Conservation (phyloP, 768 basidiomycete species). For the Phaeolepiota aurea region DNA sequence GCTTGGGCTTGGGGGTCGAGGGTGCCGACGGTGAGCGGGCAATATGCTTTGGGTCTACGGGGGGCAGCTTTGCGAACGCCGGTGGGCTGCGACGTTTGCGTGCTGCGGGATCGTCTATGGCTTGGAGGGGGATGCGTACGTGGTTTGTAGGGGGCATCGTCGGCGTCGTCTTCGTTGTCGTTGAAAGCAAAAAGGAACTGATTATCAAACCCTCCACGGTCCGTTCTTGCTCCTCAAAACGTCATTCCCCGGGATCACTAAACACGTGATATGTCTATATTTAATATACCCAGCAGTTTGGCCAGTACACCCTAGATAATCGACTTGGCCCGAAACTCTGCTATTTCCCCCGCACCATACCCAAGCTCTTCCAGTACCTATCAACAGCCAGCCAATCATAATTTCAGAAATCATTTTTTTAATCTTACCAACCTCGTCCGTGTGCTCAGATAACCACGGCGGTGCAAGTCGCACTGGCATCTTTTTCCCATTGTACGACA, state of each 20-base stretch:
- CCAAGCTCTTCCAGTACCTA: slow-evolving; percentile 35
- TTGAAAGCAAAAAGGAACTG: slow-evolving; percentile 3
- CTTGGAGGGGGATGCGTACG: slow-evolving; percentile 7
- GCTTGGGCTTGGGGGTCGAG: slow-evolving; percentile 6
- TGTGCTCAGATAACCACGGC: slow-evolving; percentile 85
- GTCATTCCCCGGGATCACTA: too few relatives aligned
- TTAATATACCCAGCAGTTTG: slow-evolving; percentile 2
- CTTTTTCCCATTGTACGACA: slow-evolving; percentile 71
- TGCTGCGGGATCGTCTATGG: slow-evolving; percentile 10
- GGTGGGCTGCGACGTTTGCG: slow-evolving; percentile 8
- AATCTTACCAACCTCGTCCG: slow-evolving; percentile 46
- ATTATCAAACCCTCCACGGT: slow-evolving; percentile 16
- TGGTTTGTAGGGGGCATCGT: slow-evolving; percentile 14
- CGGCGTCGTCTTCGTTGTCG: not conserved
- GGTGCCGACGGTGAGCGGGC: slow-evolving; percentile 2
- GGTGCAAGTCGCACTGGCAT: slow-evolving; percentile 73
- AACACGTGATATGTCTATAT: not conserved
- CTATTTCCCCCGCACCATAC: slow-evolving; percentile 27
- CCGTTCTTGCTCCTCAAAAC: too few relatives aligned
- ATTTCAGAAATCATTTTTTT: not conserved
- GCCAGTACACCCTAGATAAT: too few relatives aligned
- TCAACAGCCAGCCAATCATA: slow-evolving; percentile 7
- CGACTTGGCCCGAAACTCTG: slow-evolving; percentile 29
- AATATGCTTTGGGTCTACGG: slow-evolving; percentile 5
- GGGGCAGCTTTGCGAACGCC: slow-evolving; percentile 4